Conservation (phyloP, 495 filamentous ascomycete species). For the Aspergillus heteromorphus region DNA sequence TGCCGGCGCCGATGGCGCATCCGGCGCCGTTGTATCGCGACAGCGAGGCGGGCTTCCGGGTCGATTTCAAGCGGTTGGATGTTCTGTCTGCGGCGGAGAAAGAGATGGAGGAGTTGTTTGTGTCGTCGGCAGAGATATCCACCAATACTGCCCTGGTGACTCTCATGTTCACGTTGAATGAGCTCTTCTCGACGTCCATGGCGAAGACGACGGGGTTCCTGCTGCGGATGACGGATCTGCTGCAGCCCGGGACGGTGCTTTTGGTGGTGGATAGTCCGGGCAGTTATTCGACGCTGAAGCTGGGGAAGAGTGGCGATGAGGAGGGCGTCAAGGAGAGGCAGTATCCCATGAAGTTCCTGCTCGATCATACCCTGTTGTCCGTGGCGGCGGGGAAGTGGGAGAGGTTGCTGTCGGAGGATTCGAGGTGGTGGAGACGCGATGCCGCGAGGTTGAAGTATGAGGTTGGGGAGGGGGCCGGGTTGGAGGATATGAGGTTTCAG, state of each 20-base stretch:
- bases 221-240: slow-evolving; percentile 51
- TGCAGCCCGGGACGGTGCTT: slow-evolving; percentile 58
- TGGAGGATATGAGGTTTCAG: slow-evolving; percentile 95
- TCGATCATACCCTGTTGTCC: slow-evolving; percentile 73
- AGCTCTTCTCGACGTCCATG: slow-evolving; percentile 77
- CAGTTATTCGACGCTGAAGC: slow-evolving; percentile 73
- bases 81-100: slow-evolving; percentile 48
- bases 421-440: slow-evolving; percentile 74
- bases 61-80: slow-evolving; percentile 57
- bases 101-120: slow-evolving; percentile 35
- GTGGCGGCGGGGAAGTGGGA: slow-evolving; percentile 57
- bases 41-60: not conserved
- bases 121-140: not conserved
- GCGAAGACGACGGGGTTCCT: slow-evolving; percentile 70
- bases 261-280: slow-evolving; percentile 91
- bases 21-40: slow-evolving; percentile 46
- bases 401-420: slow-evolving; percentile 65
- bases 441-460: slow-evolving; percentile 65
- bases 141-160: slow-evolving; percentile 56
- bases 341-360: slow-evolving; percentile 91
- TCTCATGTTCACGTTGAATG: slow-evolving; percentile 93
- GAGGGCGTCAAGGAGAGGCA: slow-evolving; percentile 47
- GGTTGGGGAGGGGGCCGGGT: slow-evolving; percentile 50
- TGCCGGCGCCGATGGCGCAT: slow-evolving; percentile 32
- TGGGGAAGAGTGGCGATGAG: slow-evolving; percentile 42